Conservation (phyloP, 2,329 filamentous ascomycete genomes). For the Diaporthe capsici region DNA sequence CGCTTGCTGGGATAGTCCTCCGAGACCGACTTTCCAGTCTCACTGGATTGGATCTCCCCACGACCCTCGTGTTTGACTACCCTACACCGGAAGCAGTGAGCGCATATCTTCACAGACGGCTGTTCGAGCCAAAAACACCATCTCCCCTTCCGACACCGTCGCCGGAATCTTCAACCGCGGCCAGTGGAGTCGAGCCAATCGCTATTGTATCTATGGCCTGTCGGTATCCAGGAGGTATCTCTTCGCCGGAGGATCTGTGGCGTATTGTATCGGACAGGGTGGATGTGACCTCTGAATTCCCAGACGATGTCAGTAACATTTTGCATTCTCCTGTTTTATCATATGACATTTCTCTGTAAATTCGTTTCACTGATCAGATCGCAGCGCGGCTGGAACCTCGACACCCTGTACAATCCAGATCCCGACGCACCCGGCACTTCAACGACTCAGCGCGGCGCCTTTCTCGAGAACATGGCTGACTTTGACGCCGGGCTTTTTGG, state of each 20-base stretch:
- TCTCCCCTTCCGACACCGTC: not conserved
- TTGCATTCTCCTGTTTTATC: not conserved
- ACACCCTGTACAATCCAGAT: constrained; percentile 29
- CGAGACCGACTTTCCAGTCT: constrained; percentile 22
- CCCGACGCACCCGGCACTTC: constrained; percentile 42
- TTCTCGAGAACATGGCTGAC: constrained; percentile 31
- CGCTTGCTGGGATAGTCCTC: constrained; percentile 20
- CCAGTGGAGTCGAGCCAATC: not conserved
- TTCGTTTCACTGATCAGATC: not conserved
- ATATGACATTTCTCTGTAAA: not conserved
- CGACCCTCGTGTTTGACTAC: constrained; percentile 26
- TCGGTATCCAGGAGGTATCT: constrained; percentile 33
- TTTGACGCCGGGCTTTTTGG: constrained; percentile 48
- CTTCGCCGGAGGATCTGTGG: constrained; percentile 31
- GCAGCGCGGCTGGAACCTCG: constrained; percentile 26
- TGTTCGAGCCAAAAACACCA: not conserved
- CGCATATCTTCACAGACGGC: not conserved
- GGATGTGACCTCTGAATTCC: constrained; percentile 34
- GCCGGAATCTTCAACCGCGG: not conserved
- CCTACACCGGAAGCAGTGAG: constrained; percentile 21
- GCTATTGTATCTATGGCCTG: constrained; percentile 34
- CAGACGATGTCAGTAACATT: constrained; percentile 1
- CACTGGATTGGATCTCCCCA: constrained; percentile 15
- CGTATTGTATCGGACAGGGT: constrained; percentile 6
- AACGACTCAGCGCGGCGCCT: constrained; percentile 6